Evolutionary conservation across 345 rosid genomes (phyloP).

Genomic region (Populus davidiana): DNA sequence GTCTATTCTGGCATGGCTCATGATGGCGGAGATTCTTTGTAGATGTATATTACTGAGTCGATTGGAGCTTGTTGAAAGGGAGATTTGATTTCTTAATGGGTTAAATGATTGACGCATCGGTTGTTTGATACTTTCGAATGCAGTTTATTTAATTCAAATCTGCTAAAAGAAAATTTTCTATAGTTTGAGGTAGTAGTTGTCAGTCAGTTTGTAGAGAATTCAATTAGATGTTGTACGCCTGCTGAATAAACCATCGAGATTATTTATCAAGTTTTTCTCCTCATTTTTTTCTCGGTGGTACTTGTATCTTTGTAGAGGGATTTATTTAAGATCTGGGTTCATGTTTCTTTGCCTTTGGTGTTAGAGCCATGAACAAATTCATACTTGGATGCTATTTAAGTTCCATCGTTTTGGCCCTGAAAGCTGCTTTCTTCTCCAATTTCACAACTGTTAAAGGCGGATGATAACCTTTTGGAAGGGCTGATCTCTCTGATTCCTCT

Average conservation of each 20-base stretch:
- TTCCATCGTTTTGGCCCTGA: too few species aligned
- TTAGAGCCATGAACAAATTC: too few species aligned
- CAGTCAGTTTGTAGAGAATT: not conserved
- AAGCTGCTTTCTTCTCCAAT: too few species aligned
- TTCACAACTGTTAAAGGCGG: too few species aligned
- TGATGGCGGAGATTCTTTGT: constrained; percentile 24
- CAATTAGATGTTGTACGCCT: not conserved
- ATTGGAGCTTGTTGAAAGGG: constrained; percentile 21
- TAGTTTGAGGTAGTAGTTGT: constrained; percentile 5
- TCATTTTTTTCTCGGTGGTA: not conserved
- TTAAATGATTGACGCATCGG: constrained; percentile 4
- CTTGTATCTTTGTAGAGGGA: not conserved
- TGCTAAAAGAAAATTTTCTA: not conserved
- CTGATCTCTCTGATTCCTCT: not conserved
- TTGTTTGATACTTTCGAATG: not conserved
- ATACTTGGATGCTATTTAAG: too few species aligned
- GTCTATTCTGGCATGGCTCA: constrained; percentile 29
- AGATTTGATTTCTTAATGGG: constrained; percentile 16
- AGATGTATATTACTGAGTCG: constrained; percentile 14
- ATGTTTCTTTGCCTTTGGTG: not conserved
- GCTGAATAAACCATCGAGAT: not conserved
- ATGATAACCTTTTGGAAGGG: not conserved
- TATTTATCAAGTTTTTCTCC: not conserved
- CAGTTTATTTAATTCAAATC: not conserved
- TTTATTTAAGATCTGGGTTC: not conserved